These are phyloP conservation scores for Cunninghamia lanceolata DNA, from an alignment of 75 land plant genomes.

Conservation along the genomic window DNA sequence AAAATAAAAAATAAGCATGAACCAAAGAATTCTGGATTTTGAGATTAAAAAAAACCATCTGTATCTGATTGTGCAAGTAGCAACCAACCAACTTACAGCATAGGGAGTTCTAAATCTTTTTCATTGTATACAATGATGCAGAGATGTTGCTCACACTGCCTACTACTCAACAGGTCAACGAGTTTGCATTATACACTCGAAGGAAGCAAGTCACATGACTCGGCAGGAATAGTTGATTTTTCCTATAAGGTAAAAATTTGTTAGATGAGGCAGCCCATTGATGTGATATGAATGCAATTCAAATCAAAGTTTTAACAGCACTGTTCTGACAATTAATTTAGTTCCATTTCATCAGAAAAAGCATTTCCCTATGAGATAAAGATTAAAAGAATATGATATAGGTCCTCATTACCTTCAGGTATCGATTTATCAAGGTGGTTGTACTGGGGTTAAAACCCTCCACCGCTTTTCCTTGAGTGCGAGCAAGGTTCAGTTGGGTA, in stretches of 20 bases:
- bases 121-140: not conserved
- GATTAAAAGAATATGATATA: not conserved
- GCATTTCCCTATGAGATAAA: not conserved
- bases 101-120: not conserved
- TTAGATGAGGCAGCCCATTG: not conserved
- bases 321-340: not conserved
- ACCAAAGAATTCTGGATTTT: not conserved
- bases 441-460: constrained; percentile 92
- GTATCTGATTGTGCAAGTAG: not conserved
- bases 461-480: constrained; percentile 58
- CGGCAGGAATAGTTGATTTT: constrained; percentile 3
- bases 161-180: not conserved
- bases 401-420: constrained; percentile 65
- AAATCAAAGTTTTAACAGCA: not conserved
- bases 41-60: not conserved
- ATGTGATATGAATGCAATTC: not conserved
- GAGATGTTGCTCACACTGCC: not conserved
- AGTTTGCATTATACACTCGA: not conserved
- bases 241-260: not conserved
- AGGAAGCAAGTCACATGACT: not conserved
- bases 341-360: not conserved
- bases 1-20: not conserved
- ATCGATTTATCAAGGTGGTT: constrained; percentile 61
- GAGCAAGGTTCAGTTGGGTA: constrained; percentile 66
- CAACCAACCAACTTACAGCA: not conserved